Evolutionary conservation across 2,329 filamentous ascomycete species (phyloP).

Genomic region (Trichophyton equinum): DNA sequence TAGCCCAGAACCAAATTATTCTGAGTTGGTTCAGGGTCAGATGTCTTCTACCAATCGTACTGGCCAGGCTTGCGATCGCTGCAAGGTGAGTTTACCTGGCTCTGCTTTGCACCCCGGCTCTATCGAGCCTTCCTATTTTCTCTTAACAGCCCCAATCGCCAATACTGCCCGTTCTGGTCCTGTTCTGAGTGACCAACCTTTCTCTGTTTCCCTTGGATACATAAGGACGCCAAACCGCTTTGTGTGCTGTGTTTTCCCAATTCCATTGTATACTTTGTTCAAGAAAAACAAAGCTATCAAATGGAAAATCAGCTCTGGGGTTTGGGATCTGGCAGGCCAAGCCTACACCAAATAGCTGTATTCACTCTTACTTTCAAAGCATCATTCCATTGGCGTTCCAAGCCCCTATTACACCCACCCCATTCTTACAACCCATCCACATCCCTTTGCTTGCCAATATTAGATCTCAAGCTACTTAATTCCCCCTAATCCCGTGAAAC

Average conservation of each 20-base stretch:
- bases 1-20: slow-evolving; percentile 18
- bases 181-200: neutral
- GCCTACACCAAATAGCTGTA: no score
- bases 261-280: neutral
- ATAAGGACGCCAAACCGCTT: neutral
- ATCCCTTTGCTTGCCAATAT: neutral
- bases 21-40: slow-evolving; percentile 14
- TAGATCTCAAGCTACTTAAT: no score
- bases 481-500: neutral
- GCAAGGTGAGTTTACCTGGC: slow-evolving; percentile 18
- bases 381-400: neutral
- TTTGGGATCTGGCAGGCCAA: no score
- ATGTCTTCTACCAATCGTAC: slow-evolving; percentile 14
- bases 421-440: neutral
- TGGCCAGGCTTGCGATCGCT: slow-evolving; percentile 21
- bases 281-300: neutral
- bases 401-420: neutral
- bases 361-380: no score
- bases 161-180: neutral
- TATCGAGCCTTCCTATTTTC: neutral
- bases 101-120: neutral
- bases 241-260: neutral
- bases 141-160: neutral
- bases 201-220: neutral
- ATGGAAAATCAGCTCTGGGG: neutral